Evolutionary conservation across 2,329 filamentous ascomycete species (phyloP).

Genomic region (Penicillium sp.): DNA sequence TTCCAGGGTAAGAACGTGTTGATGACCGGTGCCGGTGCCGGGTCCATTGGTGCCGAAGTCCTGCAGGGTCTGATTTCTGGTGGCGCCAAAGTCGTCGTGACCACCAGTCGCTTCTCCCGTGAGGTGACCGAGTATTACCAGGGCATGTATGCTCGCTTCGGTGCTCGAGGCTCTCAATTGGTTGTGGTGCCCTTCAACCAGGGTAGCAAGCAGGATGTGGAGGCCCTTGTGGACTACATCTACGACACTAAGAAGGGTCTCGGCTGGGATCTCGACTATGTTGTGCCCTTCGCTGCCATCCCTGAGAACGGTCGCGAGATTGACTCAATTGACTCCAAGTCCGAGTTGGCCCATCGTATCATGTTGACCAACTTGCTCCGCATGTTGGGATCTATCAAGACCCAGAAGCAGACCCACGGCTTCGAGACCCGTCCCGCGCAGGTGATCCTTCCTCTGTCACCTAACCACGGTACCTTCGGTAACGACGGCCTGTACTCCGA

Average conservation of each 20-base stretch:
- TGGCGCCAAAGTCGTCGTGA: conserved; percentile 93
- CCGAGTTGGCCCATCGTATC: conserved; percentile 94
- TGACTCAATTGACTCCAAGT: conserved; percentile 92
- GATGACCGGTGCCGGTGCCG: conserved; percentile 97
- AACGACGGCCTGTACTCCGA: conserved; percentile 97
- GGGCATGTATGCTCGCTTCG: conserved; percentile 92
- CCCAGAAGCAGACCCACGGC: conserved; percentile 77
- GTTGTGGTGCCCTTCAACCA: conserved; percentile 99
- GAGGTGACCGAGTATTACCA: conserved; percentile 99
- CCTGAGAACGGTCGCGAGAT: conserved; percentile 97
- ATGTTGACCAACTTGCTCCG: conserved; percentile 97
- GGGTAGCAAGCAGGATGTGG: conserved; percentile 95
- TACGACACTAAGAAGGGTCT: conserved; percentile 95
- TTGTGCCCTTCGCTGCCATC: conserved; percentile 94
- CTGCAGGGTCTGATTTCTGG: conserved; percentile 93
- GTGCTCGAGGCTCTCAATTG: conserved; percentile 88
- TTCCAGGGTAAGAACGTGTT: conserved; percentile 94
- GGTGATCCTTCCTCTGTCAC: conserved; percentile 90
- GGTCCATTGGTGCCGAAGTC: conserved; percentile 95
- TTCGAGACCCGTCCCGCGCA: conserved; percentile 95
- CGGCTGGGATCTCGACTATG: conserved; percentile 95
- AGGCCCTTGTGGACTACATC: conserved; percentile 90
- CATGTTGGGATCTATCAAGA: conserved; percentile 83
- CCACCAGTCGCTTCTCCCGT: conserved; percentile 91
- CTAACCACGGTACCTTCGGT: conserved; percentile 97